A percentile compares a stretch with the other conserved stretches of the same genome.
Conservation (phyloP, 345 rosid species). For the Salix dunnii region DNA sequence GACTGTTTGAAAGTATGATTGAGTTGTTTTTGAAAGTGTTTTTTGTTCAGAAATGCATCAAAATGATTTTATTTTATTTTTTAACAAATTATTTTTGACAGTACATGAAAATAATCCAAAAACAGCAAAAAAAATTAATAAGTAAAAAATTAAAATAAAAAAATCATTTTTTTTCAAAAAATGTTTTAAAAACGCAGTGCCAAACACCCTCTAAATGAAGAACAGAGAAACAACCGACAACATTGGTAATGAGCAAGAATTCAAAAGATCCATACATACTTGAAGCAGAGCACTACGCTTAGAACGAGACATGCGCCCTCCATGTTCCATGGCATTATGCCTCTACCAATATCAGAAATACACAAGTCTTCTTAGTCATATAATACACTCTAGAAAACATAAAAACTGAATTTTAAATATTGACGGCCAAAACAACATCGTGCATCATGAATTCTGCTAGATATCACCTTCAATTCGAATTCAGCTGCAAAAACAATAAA, state of each 20-base stretch:
- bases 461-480: slow-evolving; percentile 23
- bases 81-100: no score
- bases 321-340: slow-evolving; percentile 26
- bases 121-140: no score
- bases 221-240: not conserved
- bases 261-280: slow-evolving; percentile 12
- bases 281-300: slow-evolving; percentile 22
- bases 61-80: no score
- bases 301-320: slow-evolving; percentile 22
- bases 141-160: no score
- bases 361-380: not conserved
- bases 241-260: not conserved
- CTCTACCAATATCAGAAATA: slow-evolving; percentile 11
- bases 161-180: no score
- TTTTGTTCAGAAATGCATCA: no score
- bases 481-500: slow-evolving; percentile 24
- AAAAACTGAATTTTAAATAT: not conserved
- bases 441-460: not conserved
- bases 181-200: no score
- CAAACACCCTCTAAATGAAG: no score
- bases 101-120: no score
- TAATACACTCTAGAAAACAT: not conserved
- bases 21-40: no score
- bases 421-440: not conserved
- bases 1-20: no score